Percentiles rank a stretch among this genome's conserved stretches.
These are phyloP conservation scores for Plectranthus barbatus DNA, from an alignment of 257 asterid genomes.

Conservation along the genomic window DNA sequence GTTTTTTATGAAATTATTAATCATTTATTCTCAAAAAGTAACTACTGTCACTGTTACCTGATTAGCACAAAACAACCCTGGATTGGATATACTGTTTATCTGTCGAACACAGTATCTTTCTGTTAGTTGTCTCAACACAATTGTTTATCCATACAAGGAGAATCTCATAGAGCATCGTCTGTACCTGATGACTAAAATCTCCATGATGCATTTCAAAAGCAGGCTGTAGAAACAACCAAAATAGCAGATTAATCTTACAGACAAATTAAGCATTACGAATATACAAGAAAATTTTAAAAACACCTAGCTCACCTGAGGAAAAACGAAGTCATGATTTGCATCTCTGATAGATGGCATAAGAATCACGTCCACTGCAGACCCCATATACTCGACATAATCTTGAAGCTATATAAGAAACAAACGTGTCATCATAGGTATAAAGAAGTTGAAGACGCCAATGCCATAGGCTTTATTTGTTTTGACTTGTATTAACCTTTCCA, in stretches of 20 bases:
- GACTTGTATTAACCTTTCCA: conserved; percentile 57
- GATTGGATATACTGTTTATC: conserved; percentile 76
- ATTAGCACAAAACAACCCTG: conserved; percentile 74
- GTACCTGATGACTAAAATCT: conserved; percentile 63
- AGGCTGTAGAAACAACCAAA: conserved; percentile 55
- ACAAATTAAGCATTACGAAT: conserved; percentile 8
- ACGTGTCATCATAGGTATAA: conserved; percentile 6
- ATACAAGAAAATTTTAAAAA: background rate
- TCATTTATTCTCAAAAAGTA: background rate
- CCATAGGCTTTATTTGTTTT: conserved; percentile 3
- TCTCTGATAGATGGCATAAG: conserved; percentile 87
- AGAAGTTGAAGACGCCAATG: background rate
- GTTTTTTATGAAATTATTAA: background rate
- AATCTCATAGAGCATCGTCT: conserved; percentile 8
- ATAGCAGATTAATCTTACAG: conserved; percentile 5
- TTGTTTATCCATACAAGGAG: background rate
- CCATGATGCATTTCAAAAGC: conserved; percentile 52
- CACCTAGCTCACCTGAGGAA: conserved; percentile 68
- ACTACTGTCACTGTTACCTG: conserved; percentile 39
- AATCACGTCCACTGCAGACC: conserved; percentile 68
- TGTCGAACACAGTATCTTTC: conserved; percentile 16
- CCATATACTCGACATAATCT: conserved; percentile 95
- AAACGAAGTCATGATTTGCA: conserved; percentile 90
- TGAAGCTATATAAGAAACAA: conserved; percentile 51
- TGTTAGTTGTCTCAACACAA: conserved; percentile 6